Conservation (phyloP, 2,329 filamentous ascomycete species). For the Aspergillus ustus region DNA sequence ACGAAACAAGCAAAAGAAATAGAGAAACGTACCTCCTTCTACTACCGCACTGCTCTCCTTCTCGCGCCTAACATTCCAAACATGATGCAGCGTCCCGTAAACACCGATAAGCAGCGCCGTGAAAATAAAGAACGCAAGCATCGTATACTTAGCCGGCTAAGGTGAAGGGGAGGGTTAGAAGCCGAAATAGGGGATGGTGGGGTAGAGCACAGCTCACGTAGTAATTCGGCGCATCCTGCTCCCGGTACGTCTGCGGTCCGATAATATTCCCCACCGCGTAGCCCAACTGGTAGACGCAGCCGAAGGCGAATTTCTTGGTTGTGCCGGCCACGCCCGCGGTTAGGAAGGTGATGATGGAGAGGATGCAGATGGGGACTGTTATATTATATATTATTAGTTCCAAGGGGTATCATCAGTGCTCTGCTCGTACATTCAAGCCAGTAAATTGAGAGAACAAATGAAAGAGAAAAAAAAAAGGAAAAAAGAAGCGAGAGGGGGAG, state of each 20-base stretch:
- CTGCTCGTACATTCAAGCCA: too few species aligned
- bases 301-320: constrained; percentile 7
- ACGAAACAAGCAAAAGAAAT: background rate
- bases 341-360: constrained; percentile 5
- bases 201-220: background rate
- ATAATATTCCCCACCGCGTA: constrained; percentile 35
- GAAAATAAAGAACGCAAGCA: background rate
- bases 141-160: background rate
- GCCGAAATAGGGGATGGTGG: background rate
- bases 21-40: background rate
- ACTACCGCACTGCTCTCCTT: background rate
- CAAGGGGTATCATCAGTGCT: background rate
- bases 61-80: background rate
- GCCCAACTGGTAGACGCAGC: constrained; percentile 4
- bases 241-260: constrained; percentile 43
- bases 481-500: background rate
- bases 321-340: background rate
- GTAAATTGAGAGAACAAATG: background rate
- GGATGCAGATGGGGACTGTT: constrained; percentile 5
- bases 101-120: background rate
- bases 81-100: background rate
- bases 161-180: background rate
- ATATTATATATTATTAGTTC: too few species aligned
- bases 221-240: constrained; percentile 34
- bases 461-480: background rate